These are phyloP conservation scores for Martiniozyma abietophila DNA, from an alignment of 805 yeast genomes.

Conservation along the genomic window DNA sequence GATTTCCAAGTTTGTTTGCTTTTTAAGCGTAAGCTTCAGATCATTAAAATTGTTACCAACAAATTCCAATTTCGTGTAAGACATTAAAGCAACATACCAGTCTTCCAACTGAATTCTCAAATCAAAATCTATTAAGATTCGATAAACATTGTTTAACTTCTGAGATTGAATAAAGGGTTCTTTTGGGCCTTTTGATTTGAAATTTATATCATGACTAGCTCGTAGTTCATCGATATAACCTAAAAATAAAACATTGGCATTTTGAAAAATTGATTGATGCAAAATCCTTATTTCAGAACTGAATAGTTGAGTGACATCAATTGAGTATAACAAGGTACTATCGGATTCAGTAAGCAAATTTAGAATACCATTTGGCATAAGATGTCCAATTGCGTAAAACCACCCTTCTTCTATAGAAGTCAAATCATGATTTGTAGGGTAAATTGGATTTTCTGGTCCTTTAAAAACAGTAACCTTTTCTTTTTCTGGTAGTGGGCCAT, in stretches of 20 bases:
- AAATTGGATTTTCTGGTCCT: slow-evolving; percentile 13
- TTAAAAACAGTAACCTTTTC: slow-evolving; percentile 27
- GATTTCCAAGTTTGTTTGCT: slow-evolving; percentile 45
- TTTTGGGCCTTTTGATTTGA: neutral
- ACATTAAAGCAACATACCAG: slow-evolving; percentile 62
- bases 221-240: slow-evolving; percentile 51
- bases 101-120: slow-evolving; percentile 63
- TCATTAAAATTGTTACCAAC: slow-evolving; percentile 18
- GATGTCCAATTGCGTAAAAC: slow-evolving; percentile 65
- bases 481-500: slow-evolving; percentile 45
- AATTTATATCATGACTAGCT: slow-evolving; percentile 26
- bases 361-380: slow-evolving; percentile 53
- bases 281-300: slow-evolving; percentile 55
- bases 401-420: slow-evolving; percentile 42
- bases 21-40: slow-evolving; percentile 43
- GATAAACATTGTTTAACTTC: slow-evolving; percentile 5
- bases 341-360: slow-evolving; percentile 55
- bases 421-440: slow-evolving; percentile 6
- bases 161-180: neutral
- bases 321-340: slow-evolving; percentile 49
- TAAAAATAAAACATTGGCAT: slow-evolving; percentile 48
- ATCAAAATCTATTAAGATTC: slow-evolving; percentile 54
- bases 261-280: slow-evolving; percentile 53
- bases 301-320: slow-evolving; percentile 43
- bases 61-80: slow-evolving; percentile 53